Percentiles rank a stretch among this genome's conserved stretches.
Conservation (phyloP, 2,329 filamentous ascomycete genomes). For the Calycina herbarum region DNA sequence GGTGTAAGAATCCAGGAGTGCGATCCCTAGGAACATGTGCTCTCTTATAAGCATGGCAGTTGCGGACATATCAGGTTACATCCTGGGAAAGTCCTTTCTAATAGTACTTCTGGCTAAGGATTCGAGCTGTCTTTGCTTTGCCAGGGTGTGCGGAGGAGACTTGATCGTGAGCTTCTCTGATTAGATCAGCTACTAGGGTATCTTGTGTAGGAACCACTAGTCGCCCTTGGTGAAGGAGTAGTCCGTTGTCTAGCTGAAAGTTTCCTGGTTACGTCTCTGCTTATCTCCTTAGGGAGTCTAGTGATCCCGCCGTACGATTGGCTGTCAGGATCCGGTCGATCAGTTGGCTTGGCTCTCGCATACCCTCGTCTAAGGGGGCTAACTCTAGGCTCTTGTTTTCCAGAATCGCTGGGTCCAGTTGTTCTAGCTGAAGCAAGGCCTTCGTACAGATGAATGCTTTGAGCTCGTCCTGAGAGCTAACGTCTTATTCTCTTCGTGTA, state of each 20-base stretch:
- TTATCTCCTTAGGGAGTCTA: no score
- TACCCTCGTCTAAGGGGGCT: no score
- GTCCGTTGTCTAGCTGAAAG: neutral
- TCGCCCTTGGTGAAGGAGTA: no score
- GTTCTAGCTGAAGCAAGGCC: no score
- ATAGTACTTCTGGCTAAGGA: neutral
- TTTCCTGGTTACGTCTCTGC: neutral
- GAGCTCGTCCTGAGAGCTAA: neutral
- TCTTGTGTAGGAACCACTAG: no score
- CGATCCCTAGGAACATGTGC: neutral
- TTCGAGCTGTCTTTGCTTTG: neutral
- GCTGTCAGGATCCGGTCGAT: no score
- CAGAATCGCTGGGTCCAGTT: no score
- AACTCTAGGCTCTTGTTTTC: no score
- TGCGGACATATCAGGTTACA: neutral
- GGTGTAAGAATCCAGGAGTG: neutral
- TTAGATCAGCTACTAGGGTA: no score
- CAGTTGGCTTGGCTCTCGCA: no score
- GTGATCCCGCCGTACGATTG: no score
- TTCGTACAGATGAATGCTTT: neutral
- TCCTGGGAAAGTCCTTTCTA: neutral
- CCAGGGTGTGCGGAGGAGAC: neutral
- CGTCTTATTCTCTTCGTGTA: neutral
- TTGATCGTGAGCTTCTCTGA: no score
- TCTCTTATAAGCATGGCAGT: neutral